Evolutionary conservation across 2,329 filamentous ascomycete species (phyloP), one percentile per base, ranked within the genome.

Genomic region (Exophiala xenobiotica): DNA sequence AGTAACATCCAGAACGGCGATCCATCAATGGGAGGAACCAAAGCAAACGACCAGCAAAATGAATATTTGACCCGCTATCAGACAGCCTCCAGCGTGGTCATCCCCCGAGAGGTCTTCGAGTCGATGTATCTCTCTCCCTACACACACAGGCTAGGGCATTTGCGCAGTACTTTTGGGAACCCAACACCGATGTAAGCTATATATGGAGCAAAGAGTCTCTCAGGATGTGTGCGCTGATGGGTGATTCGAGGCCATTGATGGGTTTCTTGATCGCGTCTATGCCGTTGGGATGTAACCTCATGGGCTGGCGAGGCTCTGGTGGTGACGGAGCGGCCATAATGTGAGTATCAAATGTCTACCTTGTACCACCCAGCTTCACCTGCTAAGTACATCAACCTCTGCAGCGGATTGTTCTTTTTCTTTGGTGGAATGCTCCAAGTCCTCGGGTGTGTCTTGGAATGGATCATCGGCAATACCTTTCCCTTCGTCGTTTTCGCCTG

Each of bases 231-330:
- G n/a, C 11, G 12, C 42, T 45, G 16, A 46, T 26, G 33, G 45
- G 3, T 22, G 8, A 23, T 46, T n/a, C 14, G 9, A 49, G 46
- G 46, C 43, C 41, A 12, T 37, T 54, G 24, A 48, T 45, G 44
- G 54, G 54, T 5, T 83, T 82, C 67, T 63, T 83, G 26, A 50
- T 50, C 24, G 47, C 47, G 2, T 50, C 47, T 37, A 50, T 50
- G 47, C 47, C 47, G 6, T 33, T 50, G 18, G 47, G 47, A 29
- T 50, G 47, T 38, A 50, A 50, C 18, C 67, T 80, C 3, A 80
- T 83, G 78, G 78, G 78, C 23, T 82, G 79, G 79, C 67, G 79
- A 59, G 79, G 79, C 16, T 73, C 79, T 16, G 78, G 76, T 1
- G 47, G 47, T 44, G 40, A 27, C 16, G 47, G 47, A 35, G 73